These are phyloP conservation scores for Amanita muscaria DNA, from an alignment of 768 basidiomycete species.

Conservation along the genomic window DNA sequence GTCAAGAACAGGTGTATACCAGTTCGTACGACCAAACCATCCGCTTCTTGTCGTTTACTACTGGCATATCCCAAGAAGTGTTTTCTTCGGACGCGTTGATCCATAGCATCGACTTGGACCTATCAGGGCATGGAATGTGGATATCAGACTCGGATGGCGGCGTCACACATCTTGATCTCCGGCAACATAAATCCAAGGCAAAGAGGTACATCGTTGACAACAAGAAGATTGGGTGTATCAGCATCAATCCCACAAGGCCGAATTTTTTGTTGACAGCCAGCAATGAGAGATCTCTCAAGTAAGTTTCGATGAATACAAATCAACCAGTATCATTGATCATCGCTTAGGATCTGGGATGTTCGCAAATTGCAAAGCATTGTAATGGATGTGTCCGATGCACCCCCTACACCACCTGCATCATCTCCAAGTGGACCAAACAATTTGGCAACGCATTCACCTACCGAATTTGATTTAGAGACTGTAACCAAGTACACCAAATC, in stretches of 20 bases:
- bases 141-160: constrained; percentile 68
- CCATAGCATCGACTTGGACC: constrained; percentile 60
- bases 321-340: background rate
- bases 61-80: constrained; percentile 63
- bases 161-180: constrained; percentile 67
- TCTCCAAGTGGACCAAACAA: constrained; percentile 16
- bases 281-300: constrained; percentile 68
- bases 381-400: constrained; percentile 21
- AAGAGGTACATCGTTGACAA: constrained; percentile 59
- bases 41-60: constrained; percentile 62
- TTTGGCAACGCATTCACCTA: background rate
- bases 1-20: constrained; percentile 53
- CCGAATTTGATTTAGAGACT: constrained; percentile 31
- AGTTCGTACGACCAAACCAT: constrained; percentile 78
- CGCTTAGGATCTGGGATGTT: constrained; percentile 67
- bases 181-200: constrained; percentile 47
- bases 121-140: constrained; percentile 75
- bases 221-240: constrained; percentile 71
- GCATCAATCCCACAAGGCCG: constrained; percentile 64
- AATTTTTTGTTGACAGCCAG: constrained; percentile 67
- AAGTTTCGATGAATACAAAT: constrained; percentile 14
- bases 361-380: constrained; percentile 49
- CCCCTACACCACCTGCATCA: constrained; percentile 20
- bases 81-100: constrained; percentile 54
- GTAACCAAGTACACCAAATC: constrained; percentile 44